Base-by-base conservation (phyloP, 1,139 yeast genomes). In the Sugiyamaella sp. region DNA sequence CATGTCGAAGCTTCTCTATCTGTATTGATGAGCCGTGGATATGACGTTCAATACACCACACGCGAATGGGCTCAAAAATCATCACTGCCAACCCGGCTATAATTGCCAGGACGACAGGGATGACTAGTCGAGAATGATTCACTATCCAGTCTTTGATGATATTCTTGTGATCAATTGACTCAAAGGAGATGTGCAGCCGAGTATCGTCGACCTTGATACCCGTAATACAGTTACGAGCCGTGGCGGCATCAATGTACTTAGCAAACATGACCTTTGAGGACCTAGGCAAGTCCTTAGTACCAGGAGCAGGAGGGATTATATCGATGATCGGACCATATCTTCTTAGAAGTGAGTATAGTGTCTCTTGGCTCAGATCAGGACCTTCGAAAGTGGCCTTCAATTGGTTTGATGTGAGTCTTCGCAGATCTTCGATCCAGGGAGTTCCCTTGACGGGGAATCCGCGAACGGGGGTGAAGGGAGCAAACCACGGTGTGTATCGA, bases 381-480 rank as follows among this genome's bases (percentile, higher is more conserved):
- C 97, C 97, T 59, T 86, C 90, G 65, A 85, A 90, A 37, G 78
- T 77, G 2, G 91, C 84, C 54, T 80, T 78, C 33, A 93, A 71
- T 20, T 77, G 76, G 10, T 77, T 72, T 56, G 86, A 83, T 8
- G 96, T 95, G 59, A 79, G 80, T 59, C 97, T 74, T 61, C 87
- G 80, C 66, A 93, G 75, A 68, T 93, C 99, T 70, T 93, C 98
- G 59, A 93, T 87, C 97, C 98, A 93, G 0, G 99, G 99, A 0
- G 82, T 78, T 55, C 99, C 99, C 61, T 86, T 85, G 0, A 95
- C 98, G 0, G 88, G 83, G 77, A 86, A 53, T 74, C 86, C 65
- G 72, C 68, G 71, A 83, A 77, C 65, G 69, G 72, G 53, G 68
- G 74, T 56, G 65, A 69, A 60, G 59, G 78, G 62, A 63, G 67